Evolutionary conservation across 306 rosid genomes (phyloP), one percentile per base, ranked within the genome.

Genomic region (Pterocarpus santalinus): DNA sequence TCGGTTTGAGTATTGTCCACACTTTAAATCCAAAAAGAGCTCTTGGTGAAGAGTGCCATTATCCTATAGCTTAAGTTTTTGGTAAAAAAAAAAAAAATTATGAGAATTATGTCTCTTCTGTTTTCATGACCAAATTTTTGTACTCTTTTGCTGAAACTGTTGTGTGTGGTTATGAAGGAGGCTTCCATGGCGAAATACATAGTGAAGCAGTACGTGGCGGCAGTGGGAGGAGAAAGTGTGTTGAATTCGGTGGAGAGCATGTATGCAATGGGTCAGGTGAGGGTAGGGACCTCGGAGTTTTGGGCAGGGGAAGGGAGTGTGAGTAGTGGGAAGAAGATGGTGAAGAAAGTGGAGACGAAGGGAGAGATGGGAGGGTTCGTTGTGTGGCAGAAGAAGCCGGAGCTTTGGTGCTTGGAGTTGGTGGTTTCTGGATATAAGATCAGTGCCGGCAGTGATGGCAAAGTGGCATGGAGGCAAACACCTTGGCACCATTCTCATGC

Each of bases 401-500:
- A 93, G 66, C 49, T 91, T 0, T 96, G 99, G 99, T 93, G 98
- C 51, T 90, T 93, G 91, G 99, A 96, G 72, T 16, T 96, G 84
- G 88, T 96, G 61, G 81, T 96, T 64, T 80, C 91, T 4, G 94
- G 98, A 0, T 86, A 90, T 90, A 96, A 96, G 73, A 93, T 96
- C 56, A 96, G 92, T 76, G 99, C 97, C 2, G 99, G 99, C 2
- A 91, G 98, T 78, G 97, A 96, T 51, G 98, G 99, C 0, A 93
- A 90, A 53, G 85, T 96, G 55, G 94, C 96, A 0, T 96, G 99
- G 99, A 88, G 98, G 36, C 99, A 93, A 77, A 96, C 99, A 32
- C 98, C 99, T 3, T 96, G 98, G 98, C 98, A 96, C 82, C 97
- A 96, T 76, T 90, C 99, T 44, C 99, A 96, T 75, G 99, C 99